These are phyloP conservation scores for Colletotrichum sp. DNA, from an alignment of 2,329 filamentous ascomycete genomes.

Conservation along the genomic window DNA sequence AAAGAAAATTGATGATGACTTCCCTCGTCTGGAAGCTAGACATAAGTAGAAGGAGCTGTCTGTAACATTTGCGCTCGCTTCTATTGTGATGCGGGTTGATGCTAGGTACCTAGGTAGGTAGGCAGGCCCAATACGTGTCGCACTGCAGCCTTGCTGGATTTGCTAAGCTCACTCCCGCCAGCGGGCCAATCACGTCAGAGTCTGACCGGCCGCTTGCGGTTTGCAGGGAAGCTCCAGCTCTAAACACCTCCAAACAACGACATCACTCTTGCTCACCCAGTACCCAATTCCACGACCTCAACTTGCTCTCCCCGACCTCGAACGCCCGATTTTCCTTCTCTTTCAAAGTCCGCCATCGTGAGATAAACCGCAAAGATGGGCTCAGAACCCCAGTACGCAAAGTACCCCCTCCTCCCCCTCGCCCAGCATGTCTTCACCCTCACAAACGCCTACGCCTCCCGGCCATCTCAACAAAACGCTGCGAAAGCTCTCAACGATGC, in stretches of 20 bases:
- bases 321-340: background rate
- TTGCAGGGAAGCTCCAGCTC: constrained; percentile 21
- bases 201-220: constrained; percentile 13
- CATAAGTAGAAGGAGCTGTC: background rate
- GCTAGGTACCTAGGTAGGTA: background rate
- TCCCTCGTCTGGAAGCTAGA: background rate
- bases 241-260: constrained; percentile 18
- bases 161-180: constrained; percentile 11
- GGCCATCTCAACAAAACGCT: constrained; percentile 70
- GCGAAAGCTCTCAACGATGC: constrained; percentile 80
- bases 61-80: background rate
- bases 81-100: background rate
- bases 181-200: constrained; percentile 4
- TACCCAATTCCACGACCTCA: background rate
- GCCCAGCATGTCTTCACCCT: constrained; percentile 87
- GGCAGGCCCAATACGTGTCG: constrained; percentile 21
- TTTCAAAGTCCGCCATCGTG: background rate
- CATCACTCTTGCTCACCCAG: constrained; percentile 16
- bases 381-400: constrained; percentile 84
- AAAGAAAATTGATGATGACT: background rate
- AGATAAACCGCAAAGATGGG: constrained; percentile 54
- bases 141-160: constrained; percentile 22
- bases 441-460: constrained; percentile 77
- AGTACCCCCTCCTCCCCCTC: constrained; percentile 82
- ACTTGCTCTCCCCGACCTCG: background rate